Evolutionary conservation across 768 basidiomycete species (phyloP), one percentile per base, ranked within the genome.

Genomic region (Suillus subalutaceus): DNA sequence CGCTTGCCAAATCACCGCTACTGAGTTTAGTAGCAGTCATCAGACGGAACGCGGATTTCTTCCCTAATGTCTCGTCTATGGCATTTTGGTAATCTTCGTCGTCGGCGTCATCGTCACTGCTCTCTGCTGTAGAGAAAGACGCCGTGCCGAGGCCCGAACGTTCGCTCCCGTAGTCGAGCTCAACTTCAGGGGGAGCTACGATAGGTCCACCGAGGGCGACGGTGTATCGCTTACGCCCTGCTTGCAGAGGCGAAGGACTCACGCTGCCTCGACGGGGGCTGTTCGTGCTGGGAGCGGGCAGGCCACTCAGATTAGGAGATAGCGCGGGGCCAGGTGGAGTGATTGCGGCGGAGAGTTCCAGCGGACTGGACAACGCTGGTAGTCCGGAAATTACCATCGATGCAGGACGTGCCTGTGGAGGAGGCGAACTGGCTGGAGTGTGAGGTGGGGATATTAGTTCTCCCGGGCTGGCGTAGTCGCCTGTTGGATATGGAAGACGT

Each of bases 161-260:
- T 62, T 79, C 78, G 0, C 73, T 77, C 38, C 77, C 73, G 61
- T 73, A 72, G 5, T 75, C 78, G 10, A 71, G 68, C 43, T 70
- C 76, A 62, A 68, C 69, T 58, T 69, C 78, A 37, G 68, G 73
- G 66, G 70, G 75, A 44, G 71, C 79, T 68, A 86, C 83, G 66
- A 92, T 87, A 0, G 91, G 89, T 3, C 86, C 90, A 12, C 92
- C 92, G 0, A 95, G 83, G 0, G 93, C 93, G 40, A 94, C 93
- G 0, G 93, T 94, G 73, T 95, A 94, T 46, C 93, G 84, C 72
- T 95, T 95, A 66, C 93, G 70, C 23, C 66, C 69, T 2, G 56
- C 80, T 2, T 82, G 77, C 0, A 85, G 79, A 2, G 93, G 92
- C 4, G 91, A 92, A 2, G 89, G 87, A 65, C 88, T 88, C 63